Percentiles rank a stretch among this genome's conserved stretches.
phyloP scores from a whole-genome alignment of 352 stramenopile species.

The Globisporangium lucens region DNA sequence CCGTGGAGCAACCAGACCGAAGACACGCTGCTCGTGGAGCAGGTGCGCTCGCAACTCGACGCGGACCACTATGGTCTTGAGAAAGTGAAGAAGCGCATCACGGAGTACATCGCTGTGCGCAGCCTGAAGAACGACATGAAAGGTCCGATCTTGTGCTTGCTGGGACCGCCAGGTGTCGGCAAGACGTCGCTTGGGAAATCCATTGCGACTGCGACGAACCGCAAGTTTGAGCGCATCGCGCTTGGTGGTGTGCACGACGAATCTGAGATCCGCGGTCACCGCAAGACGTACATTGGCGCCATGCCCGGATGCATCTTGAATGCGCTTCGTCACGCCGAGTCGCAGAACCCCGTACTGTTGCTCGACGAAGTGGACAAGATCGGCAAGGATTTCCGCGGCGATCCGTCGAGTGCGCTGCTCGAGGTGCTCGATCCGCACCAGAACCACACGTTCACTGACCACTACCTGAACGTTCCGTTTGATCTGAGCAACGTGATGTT shows the following conservation, averaged over 20 bases:
- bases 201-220: conserved; percentile 68
- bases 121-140: conserved; percentile 81
- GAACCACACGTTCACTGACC: conserved; percentile 84
- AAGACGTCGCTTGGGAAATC: conserved; percentile 85
- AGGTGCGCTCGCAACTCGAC: conserved; percentile 63
- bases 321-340: conserved; percentile 68
- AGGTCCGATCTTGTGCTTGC: conserved; percentile 86
- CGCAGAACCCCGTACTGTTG: conserved; percentile 73
- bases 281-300: conserved; percentile 86
- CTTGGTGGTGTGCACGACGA: conserved; percentile 81
- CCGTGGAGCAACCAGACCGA: conserved; percentile 57
- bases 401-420: conserved; percentile 66
- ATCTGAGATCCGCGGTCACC: conserved; percentile 81
- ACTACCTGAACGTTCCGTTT: conserved; percentile 87
- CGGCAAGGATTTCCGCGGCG: conserved; percentile 65
- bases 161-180: conserved; percentile 79
- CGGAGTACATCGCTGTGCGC: conserved; percentile 83
- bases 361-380: conserved; percentile 89
- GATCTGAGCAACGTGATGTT: conserved; percentile 85
- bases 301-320: conserved; percentile 86
- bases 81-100: conserved; percentile 84
- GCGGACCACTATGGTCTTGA: conserved; percentile 80
- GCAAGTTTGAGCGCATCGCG: conserved; percentile 74
- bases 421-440: conserved; percentile 87
- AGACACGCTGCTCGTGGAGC: conserved; percentile 53